phyloP scores from a whole-genome alignment of 106 monocot genomes.

The Platanthera guangdongensis region DNA sequence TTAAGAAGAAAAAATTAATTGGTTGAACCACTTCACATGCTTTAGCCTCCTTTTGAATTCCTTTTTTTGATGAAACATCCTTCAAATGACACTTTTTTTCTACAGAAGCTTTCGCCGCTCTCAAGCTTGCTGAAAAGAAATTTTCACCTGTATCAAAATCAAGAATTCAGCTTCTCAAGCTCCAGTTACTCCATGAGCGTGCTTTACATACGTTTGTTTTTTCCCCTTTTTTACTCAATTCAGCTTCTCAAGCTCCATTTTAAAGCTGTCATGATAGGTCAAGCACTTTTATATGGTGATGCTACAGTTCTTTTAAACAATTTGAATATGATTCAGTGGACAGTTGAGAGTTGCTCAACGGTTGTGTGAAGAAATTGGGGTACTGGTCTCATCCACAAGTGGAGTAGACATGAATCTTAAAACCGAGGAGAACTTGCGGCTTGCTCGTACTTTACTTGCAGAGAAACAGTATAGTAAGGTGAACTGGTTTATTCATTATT shows the following conservation, averaged over 20 bases:
- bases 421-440: constrained; percentile 71
- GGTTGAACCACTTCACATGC: too few relatives aligned
- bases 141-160: constrained; percentile 56
- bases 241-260: background rate
- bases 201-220: constrained; percentile 69
- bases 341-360: constrained; percentile 67
- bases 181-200: constrained; percentile 82
- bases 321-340: constrained; percentile 42
- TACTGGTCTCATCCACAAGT: constrained; percentile 55
- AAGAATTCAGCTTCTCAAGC: constrained; percentile 62
- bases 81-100: background rate
- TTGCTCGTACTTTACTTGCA: constrained; percentile 83
- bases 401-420: constrained; percentile 94
- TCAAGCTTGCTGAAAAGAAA: constrained; percentile 74
- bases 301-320: background rate
- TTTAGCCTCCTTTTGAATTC: too few relatives aligned
- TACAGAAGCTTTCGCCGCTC: constrained; percentile 77
- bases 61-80: too few relatives aligned
- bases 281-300: background rate
- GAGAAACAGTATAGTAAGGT: constrained; percentile 82
- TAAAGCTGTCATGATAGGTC: background rate
- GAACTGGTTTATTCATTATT: constrained; percentile 8
- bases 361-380: constrained; percentile 73
- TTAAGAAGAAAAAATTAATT: too few relatives aligned
- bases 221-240: background rate